phyloP scores from a whole-genome alignment of 2,329 filamentous ascomycete species.

The Colletotrichum eleusines region DNA sequence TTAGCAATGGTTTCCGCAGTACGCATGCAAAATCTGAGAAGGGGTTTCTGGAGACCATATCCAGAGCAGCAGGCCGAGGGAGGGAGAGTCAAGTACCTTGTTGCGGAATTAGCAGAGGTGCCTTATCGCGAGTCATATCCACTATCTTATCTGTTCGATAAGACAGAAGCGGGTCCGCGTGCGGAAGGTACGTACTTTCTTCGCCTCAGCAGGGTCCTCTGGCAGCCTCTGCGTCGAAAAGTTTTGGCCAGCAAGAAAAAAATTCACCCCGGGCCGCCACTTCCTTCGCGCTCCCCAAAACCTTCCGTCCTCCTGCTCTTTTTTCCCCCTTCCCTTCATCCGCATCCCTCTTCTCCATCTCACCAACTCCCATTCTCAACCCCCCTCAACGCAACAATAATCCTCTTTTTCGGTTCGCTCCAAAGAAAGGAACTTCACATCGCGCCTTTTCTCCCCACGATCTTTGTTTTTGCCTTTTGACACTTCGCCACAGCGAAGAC shows the following conservation, averaged over 20 bases:
- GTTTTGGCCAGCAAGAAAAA: constrained; percentile 36
- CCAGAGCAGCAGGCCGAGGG: constrained; percentile 11
- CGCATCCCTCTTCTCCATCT: constrained; percentile 40
- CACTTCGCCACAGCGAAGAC: constrained; percentile 26
- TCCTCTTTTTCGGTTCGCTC: constrained; percentile 35
- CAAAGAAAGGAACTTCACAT: constrained; percentile 19
- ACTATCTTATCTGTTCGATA: constrained; percentile 31
- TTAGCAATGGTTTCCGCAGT: constrained; percentile 11
- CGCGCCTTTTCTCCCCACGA: constrained; percentile 27
- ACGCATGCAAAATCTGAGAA: constrained; percentile 18
- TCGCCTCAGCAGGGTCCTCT: constrained; percentile 38
- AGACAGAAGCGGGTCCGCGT: constrained; percentile 18
- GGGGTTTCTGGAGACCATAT: constrained; percentile 20
- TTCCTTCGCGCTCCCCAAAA: constrained; percentile 36
- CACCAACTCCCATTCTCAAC: constrained; percentile 27
- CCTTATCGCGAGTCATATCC: constrained; percentile 40
- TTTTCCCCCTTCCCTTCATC: constrained; percentile 25
- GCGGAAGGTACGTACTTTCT: constrained; percentile 33
- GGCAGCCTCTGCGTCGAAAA: constrained; percentile 37
- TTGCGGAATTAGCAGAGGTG: constrained; percentile 26
- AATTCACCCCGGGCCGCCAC: constrained; percentile 37
- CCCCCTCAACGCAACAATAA: constrained; percentile 31
- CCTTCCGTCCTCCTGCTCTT: constrained; percentile 33
- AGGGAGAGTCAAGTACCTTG: constrained; percentile 33
- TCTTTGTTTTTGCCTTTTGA: constrained; percentile 33